Base-by-base conservation (phyloP, 176 grass and related monocot genomes). In the Urochloa ruziziensis region DNA sequence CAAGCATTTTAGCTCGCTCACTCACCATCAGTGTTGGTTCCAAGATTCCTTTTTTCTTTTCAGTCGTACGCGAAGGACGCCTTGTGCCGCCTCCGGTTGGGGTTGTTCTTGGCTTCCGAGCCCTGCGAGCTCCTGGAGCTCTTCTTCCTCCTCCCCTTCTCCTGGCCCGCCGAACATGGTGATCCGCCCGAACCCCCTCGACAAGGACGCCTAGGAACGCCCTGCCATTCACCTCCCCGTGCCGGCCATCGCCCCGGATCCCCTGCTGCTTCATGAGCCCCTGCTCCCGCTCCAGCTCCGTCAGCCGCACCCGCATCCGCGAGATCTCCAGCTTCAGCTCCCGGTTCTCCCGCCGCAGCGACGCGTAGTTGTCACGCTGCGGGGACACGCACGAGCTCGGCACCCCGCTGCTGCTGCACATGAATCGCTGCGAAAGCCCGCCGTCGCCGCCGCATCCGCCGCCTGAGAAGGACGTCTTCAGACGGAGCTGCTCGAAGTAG, bases 241-340 rank as follows among this genome's bases (percentile, higher is more conserved):
- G 27, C 15, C 93, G 48, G 0, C 90, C 90, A 24, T 89, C 67
- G 30, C 62, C 30, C 5, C 40, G 63, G 30, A 69, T 44, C 21
- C 87, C 87, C 27, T 85, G 82, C 77, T 64, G 82, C 78, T 94
- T 97, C 80, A 97, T 97, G 36, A 93, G 46, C n/a, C 89, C 90
- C 37, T 97, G 94, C 66, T 89, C 92, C 70, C 93, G 76, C 87
- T 97, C 94, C 52, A 92, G 92, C 80, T 92, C 92, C 29, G 84
- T 97, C 32, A 97, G 83, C 36, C 94, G 86, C 74, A 90, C 87
- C 19, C 90, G 85, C 94, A 97, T 94, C 81, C 94, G 78, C 77
- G 89, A 88, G 4, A 97, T 64, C 88, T 97, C 94, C 33, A 97
- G 86, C 84, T 91, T 94, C 72, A 97, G 81, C 88, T 97, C 92